Evolutionary conservation across 2,329 filamentous ascomycete genomes (phyloP), one percentile per base, ranked within the genome.

Genomic region (Fusarium paranaense): DNA sequence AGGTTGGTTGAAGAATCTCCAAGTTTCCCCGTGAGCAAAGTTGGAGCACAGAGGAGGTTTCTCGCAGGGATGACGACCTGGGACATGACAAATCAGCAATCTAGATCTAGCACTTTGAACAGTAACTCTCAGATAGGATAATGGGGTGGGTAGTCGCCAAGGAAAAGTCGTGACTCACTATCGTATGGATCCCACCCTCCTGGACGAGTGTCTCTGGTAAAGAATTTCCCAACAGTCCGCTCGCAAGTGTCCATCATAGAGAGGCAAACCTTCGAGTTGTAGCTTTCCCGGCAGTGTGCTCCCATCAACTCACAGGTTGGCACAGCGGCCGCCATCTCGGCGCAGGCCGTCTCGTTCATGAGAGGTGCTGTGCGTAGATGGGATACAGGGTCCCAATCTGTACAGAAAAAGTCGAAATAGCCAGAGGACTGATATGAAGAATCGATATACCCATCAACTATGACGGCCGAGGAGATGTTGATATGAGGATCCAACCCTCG

Each of bases 171-270:
- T 27, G 6, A 40, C 61, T 72, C 1, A 67, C 71, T 57, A 2
- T 73, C 71, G 3, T 74, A 74, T 0, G 71, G 71, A 5, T 73
- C 71, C 71, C 71, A 73, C 3, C 71, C 71, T 2, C 71, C 71
- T 2, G 50, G 72, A 0, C 35, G 50, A 0, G 47, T 32, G 0
- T 37, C 71, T 11, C 60, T 20, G 9, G 68, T 6, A 2, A 69
- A 67, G 3, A 61, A 37, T 9, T 73, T 61, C 1, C 71, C 71
- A 7, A 73, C 10, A 0, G 60, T 60, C 22, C 45, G 11, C 9
- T 73, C 71, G 5, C 71, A 73, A 6, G 68, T 32, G 13, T 69
- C 42, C 22, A 71, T 68, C 8, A 68, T 71, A 5, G 42, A 60
- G 3, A 56, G 56, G 10, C 71, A 74, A 6, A 52, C 57, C 9